Conservation (phyloP, 805 yeast species). For the Cephaloascus fragrans region DNA sequence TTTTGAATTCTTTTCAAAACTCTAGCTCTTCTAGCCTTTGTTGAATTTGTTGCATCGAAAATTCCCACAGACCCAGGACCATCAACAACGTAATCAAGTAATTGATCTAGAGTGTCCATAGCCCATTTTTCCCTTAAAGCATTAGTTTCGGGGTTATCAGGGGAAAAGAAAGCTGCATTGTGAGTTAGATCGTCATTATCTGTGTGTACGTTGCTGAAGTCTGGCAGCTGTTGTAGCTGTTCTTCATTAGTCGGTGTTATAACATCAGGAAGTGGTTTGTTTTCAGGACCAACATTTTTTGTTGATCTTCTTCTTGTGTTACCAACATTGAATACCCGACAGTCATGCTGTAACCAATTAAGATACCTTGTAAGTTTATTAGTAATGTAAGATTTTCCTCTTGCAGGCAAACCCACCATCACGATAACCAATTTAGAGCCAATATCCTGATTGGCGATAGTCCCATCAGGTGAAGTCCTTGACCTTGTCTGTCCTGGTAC, state of each 20-base stretch:
- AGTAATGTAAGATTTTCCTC: slow-evolving; percentile 91
- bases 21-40: slow-evolving; percentile 50
- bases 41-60: slow-evolving; percentile 77
- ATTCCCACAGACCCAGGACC: slow-evolving; percentile 91
- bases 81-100: slow-evolving; percentile 68
- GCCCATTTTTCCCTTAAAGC: slow-evolving; percentile 90
- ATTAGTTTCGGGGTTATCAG: slow-evolving; percentile 57
- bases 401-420: slow-evolving; percentile 94
- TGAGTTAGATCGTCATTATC: slow-evolving; percentile 26
- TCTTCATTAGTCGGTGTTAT: slow-evolving; percentile 21
- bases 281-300: slow-evolving; percentile 58
- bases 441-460: slow-evolving; percentile 53
- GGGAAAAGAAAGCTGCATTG: slow-evolving; percentile 78
- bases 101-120: slow-evolving; percentile 78
- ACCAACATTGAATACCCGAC: slow-evolving; percentile 90
- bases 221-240: too few relatives aligned
- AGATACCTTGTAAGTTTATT: slow-evolving; percentile 83
- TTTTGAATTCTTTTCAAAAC: slow-evolving; percentile 49
- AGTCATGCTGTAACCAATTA: slow-evolving; percentile 90
- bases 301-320: slow-evolving; percentile 80
- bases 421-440: slow-evolving; percentile 84
- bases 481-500: slow-evolving; percentile 88
- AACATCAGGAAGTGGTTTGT: slow-evolving; percentile 41
- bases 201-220: slow-evolving; percentile 12
- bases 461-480: slow-evolving; percentile 69